Evolutionary conservation across 192 early-diverging fungal species (phyloP), one percentile per base, ranked within the genome.

Genomic region (Podila verticillata): DNA sequence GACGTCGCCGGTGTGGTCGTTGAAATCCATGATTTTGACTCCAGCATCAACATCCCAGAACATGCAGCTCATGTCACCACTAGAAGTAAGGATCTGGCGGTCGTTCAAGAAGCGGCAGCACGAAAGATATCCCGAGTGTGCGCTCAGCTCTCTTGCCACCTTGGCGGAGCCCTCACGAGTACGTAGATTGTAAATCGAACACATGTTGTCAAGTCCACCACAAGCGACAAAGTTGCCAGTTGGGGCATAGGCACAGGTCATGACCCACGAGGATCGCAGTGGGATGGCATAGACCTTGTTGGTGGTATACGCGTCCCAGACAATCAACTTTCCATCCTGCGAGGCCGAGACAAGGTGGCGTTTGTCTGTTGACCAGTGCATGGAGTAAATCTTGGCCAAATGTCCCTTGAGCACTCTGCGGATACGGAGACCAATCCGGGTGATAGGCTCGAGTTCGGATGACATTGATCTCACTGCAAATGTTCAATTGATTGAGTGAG

Each of bases 201-300:
- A 99, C 72, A 99, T 92, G 84, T 99, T 99, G 87, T 99, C 98
- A 58, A 99, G 91, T 72, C 98, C 98, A 87, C 98, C 98, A 84
- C 98, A 99, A 32, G 98, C 98, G 24, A 99, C 98, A 86, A 95
- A 97, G 83, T 94, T 96, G 49, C 98, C 96, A 20, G 97, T 96
- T 7, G 98, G 98, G 35, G 98, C 96, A 70, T 98, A 99, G 4
- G 98, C 96, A 81, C 97, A 98, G 44, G 98, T 98, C 98, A 99
- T 99, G 70, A 99, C 97, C 98, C 98, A 99, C 22, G 97, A 99
- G 3, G 98, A 99, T 10, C 96, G 94, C 65, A 99, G 84, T 7
- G 98, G 98, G 71, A 99, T 99, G 30, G 98, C 97, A 84, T 99
- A 96, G 48, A 98, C 94, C 86, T 99, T 99, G 89, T 99, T 99